Evolutionary conservation across 2,329 filamentous ascomycete genomes (phyloP).

Genomic region (Neoscytalidium dimidiatum): DNA sequence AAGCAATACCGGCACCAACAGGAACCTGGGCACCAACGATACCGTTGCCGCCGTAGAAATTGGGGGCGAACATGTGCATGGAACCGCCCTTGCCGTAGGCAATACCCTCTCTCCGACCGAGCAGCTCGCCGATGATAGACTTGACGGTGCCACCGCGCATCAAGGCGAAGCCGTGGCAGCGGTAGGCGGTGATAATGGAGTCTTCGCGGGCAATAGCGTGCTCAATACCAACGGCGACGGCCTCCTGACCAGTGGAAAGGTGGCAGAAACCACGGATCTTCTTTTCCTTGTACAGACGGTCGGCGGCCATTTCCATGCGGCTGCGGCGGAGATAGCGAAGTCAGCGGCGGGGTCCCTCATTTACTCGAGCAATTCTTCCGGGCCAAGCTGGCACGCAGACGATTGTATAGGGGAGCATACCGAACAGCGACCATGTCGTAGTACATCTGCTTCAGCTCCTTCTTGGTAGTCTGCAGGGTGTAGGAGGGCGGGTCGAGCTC

Average conservation of each 20-base stretch:
- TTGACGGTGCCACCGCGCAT: slow-evolving; percentile 92
- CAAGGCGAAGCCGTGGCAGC: slow-evolving; percentile 96
- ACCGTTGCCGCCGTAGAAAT: slow-evolving; percentile 98
- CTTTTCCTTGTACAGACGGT: slow-evolving; percentile 99
- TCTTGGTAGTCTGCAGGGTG: slow-evolving; percentile 92
- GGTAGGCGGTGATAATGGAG: slow-evolving; percentile 96
- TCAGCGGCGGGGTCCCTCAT: slow-evolving; percentile 12
- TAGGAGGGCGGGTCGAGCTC: slow-evolving; percentile 95
- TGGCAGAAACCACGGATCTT: slow-evolving; percentile 99
- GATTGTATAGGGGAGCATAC: slow-evolving; percentile 56
- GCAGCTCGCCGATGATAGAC: slow-evolving; percentile 92
- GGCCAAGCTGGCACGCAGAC: not conserved
- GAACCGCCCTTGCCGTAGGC: slow-evolving; percentile 98
- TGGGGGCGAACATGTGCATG: slow-evolving; percentile 99
- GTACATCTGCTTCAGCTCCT: slow-evolving; percentile 98
- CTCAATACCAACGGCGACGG: slow-evolving; percentile 95
- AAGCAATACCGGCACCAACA: slow-evolving; percentile 92
- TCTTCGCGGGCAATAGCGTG: slow-evolving; percentile 89
- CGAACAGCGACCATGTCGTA: slow-evolving; percentile 92
- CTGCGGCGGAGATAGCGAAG: slow-evolving; percentile 48
- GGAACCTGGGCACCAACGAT: slow-evolving; percentile 99
- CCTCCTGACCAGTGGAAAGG: slow-evolving; percentile 95
- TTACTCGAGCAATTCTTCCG: slow-evolving; percentile 15
- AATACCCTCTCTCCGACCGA: slow-evolving; percentile 94
- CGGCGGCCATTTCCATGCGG: slow-evolving; percentile 99